A percentile compares a stretch with the other conserved stretches of the same genome.
phyloP scores from a whole-genome alignment of 1,139 yeast species.

The Blastobotrys elegans region DNA sequence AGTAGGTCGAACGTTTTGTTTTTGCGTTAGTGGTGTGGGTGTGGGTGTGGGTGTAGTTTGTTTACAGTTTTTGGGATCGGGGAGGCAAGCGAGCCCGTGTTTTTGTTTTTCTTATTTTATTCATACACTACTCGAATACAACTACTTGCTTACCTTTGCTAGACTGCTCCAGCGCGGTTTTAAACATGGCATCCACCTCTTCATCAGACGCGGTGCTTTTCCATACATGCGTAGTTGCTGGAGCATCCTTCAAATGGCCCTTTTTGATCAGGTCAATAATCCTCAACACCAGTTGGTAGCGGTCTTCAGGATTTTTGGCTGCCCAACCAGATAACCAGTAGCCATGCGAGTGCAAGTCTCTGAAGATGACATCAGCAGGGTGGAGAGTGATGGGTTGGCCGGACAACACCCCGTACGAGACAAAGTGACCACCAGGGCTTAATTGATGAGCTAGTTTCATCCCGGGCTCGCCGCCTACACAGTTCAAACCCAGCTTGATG shows the following conservation, averaged over 20 bases:
- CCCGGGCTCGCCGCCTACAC: constrained; percentile 87
- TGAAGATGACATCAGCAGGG: constrained; percentile 83
- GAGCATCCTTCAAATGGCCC: constrained; percentile 59
- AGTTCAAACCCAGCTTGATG: constrained; percentile 76
- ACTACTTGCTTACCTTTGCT: constrained; percentile 40
- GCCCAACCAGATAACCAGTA: constrained; percentile 89
- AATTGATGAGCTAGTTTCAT: constrained; percentile 79
- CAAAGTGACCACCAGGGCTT: constrained; percentile 60
- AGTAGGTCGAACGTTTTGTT: constrained; percentile 2
- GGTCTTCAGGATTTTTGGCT: constrained; percentile 57
- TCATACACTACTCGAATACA: constrained; percentile 2
- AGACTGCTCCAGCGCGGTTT: constrained; percentile 48
- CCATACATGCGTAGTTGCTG: constrained; percentile 46
- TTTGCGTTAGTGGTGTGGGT: background rate
- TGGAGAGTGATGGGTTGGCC: constrained; percentile 88
- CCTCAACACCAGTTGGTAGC: constrained; percentile 53
- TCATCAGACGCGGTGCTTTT: constrained; percentile 41
- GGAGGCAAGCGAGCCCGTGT: too few species aligned
- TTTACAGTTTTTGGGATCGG: too few species aligned
- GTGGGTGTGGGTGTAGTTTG: background rate
- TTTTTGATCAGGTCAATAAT: constrained; percentile 50
- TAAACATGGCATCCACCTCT: constrained; percentile 47
- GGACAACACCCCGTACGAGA: constrained; percentile 98
- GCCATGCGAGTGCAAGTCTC: constrained; percentile 78
- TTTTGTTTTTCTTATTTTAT: background rate